Conservation (phyloP, 306 rosid genomes). For the Senna siamea region DNA sequence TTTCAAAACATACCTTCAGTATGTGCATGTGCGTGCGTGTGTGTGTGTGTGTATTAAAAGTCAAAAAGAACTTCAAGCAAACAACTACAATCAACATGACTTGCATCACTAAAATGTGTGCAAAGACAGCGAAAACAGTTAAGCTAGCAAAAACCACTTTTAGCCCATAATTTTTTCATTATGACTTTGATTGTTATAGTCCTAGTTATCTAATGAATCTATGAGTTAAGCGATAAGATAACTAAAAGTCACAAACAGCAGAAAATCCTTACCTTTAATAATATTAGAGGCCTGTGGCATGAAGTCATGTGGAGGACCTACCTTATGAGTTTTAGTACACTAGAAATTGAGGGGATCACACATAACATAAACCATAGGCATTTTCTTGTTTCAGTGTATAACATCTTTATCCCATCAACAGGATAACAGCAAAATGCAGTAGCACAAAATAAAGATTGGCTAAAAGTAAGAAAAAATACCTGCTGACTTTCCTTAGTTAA, state of each 20-base stretch:
- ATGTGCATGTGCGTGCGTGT: background rate
- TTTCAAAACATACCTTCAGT: background rate
- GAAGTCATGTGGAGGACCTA: too few relatives aligned
- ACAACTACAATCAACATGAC: background rate
- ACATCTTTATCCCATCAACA: too few relatives aligned
- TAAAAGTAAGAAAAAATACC: too few relatives aligned
- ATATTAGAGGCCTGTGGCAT: background rate
- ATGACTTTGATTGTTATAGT: conserved; percentile 12
- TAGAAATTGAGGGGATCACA: too few relatives aligned
- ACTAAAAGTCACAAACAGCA: background rate
- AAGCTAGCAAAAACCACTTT: background rate
- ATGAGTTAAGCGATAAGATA: background rate
- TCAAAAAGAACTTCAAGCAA: conserved; percentile 2
- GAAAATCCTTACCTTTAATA: background rate
- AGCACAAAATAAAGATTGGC: background rate
- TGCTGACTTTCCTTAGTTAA: too few relatives aligned
- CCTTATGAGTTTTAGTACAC: too few relatives aligned
- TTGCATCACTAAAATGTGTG: conserved; percentile 34
- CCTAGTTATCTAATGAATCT: background rate
- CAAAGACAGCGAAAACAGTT: conserved; percentile 45
- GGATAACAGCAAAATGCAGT: background rate
- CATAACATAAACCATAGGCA: too few relatives aligned
- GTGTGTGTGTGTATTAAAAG: background rate
- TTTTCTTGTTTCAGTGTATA: too few relatives aligned
- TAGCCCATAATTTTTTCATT: background rate